These are phyloP conservation scores for Cenchrus americanus DNA, from an alignment of 176 grass and related monocot species.

Conservation along the genomic window DNA sequence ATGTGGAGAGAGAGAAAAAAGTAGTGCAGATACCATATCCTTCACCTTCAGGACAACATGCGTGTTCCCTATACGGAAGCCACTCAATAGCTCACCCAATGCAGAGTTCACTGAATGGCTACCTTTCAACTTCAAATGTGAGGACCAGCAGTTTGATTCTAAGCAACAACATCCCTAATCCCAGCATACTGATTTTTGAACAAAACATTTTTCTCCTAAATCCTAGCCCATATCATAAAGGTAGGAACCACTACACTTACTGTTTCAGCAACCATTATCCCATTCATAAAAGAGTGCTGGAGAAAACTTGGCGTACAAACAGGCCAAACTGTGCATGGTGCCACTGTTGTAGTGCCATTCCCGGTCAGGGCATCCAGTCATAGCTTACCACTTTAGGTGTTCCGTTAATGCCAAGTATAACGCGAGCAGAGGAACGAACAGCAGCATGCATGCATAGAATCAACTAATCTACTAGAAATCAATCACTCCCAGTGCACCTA, in stretches of 20 bases:
- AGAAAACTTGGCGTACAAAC: slow-evolving; percentile 31
- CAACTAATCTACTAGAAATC: background rate
- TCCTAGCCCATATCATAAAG: slow-evolving; percentile 1
- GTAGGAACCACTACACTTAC: background rate
- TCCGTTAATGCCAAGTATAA: background rate
- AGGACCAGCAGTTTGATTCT: background rate
- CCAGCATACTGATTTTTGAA: background rate
- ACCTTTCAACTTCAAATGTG: slow-evolving; percentile 1
- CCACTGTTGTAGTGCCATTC: background rate
- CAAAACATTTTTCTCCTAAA: slow-evolving; percentile 8
- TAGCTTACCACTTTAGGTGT: background rate
- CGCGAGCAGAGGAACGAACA: slow-evolving; percentile 28
- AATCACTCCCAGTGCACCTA: background rate
- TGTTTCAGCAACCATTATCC: slow-evolving; percentile 7
- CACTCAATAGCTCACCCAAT: background rate
- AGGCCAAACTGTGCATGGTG: background rate
- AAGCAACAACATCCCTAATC: background rate
- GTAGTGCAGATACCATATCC: slow-evolving; percentile 2
- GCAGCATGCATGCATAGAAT: background rate
- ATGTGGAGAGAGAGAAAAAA: slow-evolving; percentile 12
- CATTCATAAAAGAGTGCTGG: background rate
- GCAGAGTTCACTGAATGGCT: slow-evolving; percentile 2
- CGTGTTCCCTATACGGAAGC: background rate
- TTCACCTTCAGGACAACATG: slow-evolving; percentile 35
- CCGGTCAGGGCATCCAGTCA: background rate